These are phyloP conservation scores for Arachnomyces sp. DNA, from an alignment of 2,329 filamentous ascomycete species.

Conservation along the genomic window DNA sequence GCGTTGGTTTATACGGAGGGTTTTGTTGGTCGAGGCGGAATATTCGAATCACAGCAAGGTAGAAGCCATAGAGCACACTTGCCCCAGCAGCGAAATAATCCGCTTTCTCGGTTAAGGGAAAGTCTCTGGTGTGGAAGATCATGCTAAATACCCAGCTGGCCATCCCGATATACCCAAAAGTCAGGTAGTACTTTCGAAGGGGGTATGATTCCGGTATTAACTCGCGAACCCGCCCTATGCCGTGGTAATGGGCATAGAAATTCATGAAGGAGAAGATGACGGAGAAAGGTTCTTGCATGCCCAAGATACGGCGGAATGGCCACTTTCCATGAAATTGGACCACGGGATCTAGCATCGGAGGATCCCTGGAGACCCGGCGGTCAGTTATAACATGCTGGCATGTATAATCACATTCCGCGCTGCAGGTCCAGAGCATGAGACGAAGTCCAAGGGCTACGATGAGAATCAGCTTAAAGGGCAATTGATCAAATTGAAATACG, in stretches of 20 bases:
- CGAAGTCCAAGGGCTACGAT: constrained; percentile 67
- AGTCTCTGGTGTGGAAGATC: constrained; percentile 88
- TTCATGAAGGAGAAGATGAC: constrained; percentile 92
- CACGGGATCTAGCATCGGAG: constrained; percentile 56
- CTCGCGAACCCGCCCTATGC: constrained; percentile 61
- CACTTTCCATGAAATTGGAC: constrained; percentile 98
- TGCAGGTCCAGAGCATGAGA: constrained; percentile 85
- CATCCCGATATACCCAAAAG: constrained; percentile 72
- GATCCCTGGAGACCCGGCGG: constrained; percentile 56
- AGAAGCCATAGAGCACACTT: constrained; percentile 82
- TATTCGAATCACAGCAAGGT: constrained; percentile 72
- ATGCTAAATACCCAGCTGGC: constrained; percentile 81
- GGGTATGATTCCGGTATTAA: constrained; percentile 65
- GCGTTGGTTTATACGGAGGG: constrained; percentile 39
- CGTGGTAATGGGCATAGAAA: constrained; percentile 72
- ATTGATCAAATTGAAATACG: background rate
- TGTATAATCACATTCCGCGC: constrained; percentile 91
- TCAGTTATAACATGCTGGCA: constrained; percentile 90
- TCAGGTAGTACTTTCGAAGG: constrained; percentile 69
- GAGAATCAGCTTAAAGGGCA: constrained; percentile 15
- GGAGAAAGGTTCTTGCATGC: constrained; percentile 89
- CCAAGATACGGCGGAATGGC: constrained; percentile 85
- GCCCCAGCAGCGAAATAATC: constrained; percentile 94
- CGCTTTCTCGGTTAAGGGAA: constrained; percentile 75
- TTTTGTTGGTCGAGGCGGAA: constrained; percentile 64